A percentile compares a stretch with the other conserved stretches of the same genome.
These are phyloP conservation scores for Eucalyptus shirleyi DNA, from an alignment of 345 rosid genomes.

Conservation along the genomic window DNA sequence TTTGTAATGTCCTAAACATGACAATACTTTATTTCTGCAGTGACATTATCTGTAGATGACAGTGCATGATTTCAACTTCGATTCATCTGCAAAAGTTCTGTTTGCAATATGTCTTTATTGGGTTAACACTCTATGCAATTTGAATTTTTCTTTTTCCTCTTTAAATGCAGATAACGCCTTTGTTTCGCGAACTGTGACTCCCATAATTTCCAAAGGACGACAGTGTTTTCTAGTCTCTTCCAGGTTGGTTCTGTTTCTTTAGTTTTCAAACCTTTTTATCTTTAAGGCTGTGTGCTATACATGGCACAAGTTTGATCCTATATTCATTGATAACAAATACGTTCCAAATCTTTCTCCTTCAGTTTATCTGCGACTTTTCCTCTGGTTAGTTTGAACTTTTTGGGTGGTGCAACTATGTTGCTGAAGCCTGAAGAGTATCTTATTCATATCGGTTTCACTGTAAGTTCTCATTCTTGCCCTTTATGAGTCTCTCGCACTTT, in stretches of 20 bases:
- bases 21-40: background rate
- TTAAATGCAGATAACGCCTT: slow-evolving; percentile 42
- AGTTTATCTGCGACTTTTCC: slow-evolving; percentile 73
- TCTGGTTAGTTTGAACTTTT: slow-evolving; percentile 70
- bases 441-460: slow-evolving; percentile 50
- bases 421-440: slow-evolving; percentile 87
- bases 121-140: background rate
- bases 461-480: slow-evolving; percentile 21
- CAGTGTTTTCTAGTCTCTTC: slow-evolving; percentile 71
- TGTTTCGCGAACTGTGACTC: slow-evolving; percentile 54
- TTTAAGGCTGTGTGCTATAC: background rate
- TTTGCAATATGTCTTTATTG: background rate
- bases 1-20: background rate
- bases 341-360: background rate
- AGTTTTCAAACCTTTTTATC: background rate
- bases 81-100: background rate
- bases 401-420: slow-evolving; percentile 74
- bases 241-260: slow-evolving; percentile 36
- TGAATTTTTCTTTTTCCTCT: background rate
- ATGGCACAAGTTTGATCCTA: background rate
- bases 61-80: background rate
- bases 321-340: background rate
- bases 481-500: background rate
- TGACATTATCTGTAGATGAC: background rate
- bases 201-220: slow-evolving; percentile 55